Evolutionary conservation across 805 yeast species (phyloP).

Genomic region (Kazachstania martiniae): DNA sequence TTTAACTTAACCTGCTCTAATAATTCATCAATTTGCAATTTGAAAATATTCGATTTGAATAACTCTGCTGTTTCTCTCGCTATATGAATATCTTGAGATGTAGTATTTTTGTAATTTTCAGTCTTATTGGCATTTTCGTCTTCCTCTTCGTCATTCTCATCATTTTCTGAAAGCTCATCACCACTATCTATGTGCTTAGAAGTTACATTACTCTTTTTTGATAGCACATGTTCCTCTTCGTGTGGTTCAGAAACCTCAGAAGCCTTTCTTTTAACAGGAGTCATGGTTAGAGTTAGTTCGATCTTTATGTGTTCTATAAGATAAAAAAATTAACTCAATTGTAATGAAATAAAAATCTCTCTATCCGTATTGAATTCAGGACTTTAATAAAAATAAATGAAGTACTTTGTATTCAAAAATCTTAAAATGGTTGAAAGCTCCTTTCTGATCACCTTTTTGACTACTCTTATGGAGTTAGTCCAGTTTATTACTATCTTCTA

Average conservation of each 20-base stretch:
- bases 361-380: too few relatives aligned
- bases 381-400: too few relatives aligned
- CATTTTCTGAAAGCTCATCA: slow-evolving; percentile 7
- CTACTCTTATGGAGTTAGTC: too few relatives aligned
- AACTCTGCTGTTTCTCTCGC: slow-evolving; percentile 91
- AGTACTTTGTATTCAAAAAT: too few relatives aligned
- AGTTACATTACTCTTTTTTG: too few relatives aligned
- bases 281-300: slow-evolving; percentile 1
- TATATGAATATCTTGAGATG: slow-evolving; percentile 74
- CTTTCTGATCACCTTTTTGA: too few relatives aligned
- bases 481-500: too few relatives aligned
- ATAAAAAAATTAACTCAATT: too few relatives aligned
- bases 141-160: slow-evolving; percentile 11
- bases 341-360: background rate
- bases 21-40: slow-evolving; percentile 86
- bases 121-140: slow-evolving; percentile 11
- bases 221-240: too few relatives aligned
- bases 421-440: too few relatives aligned
- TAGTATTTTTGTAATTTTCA: slow-evolving; percentile 9
- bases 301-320: too few relatives aligned
- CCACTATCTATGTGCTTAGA: slow-evolving; percentile 1
- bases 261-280: slow-evolving; percentile 7
- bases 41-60: slow-evolving; percentile 91
- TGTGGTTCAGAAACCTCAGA: slow-evolving; percentile 11
- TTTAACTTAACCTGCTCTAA: slow-evolving; percentile 69